A percentile compares a stretch with the other conserved stretches of the same genome.
These are phyloP conservation scores for Mortierella claussenii DNA, from an alignment of 192 early-diverging fungal genomes.

Conservation along the genomic window DNA sequence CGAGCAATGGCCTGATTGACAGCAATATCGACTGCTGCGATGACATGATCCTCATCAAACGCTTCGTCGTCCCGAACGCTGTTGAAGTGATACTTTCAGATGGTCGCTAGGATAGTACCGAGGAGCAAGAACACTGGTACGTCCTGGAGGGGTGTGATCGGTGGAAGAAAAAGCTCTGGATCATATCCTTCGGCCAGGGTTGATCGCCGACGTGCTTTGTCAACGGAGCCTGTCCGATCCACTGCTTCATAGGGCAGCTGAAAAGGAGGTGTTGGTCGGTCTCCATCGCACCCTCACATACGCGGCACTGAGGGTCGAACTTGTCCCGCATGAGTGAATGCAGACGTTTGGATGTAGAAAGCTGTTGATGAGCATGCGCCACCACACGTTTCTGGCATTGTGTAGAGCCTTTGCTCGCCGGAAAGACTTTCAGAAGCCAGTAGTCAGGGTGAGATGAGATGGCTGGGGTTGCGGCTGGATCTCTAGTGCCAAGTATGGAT, in stretches of 20 bases:
- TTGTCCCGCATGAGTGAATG: not conserved
- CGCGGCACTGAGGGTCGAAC: not conserved
- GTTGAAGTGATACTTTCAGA: too few relatives aligned
- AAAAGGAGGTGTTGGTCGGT: conserved; percentile 2
- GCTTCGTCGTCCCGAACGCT: too few relatives aligned
- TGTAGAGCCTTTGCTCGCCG: not conserved
- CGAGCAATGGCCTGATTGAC: too few relatives aligned
- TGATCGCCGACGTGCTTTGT: too few relatives aligned
- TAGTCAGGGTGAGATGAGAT: not conserved
- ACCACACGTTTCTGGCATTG: conserved; percentile 1
- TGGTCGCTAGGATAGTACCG: too few relatives aligned
- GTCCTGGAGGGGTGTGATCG: too few relatives aligned
- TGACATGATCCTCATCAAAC: too few relatives aligned
- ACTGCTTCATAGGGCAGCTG: conserved; percentile 6
- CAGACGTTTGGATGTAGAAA: not conserved
- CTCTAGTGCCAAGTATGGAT: not conserved
- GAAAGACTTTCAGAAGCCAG: not conserved
- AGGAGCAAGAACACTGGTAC: too few relatives aligned
- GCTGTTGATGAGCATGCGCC: not conserved
- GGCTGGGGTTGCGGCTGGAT: not conserved
- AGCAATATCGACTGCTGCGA: too few relatives aligned
- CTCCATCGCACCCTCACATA: not conserved
- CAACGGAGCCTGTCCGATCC: too few relatives aligned
- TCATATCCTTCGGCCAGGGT: too few relatives aligned
- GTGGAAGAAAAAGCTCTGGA: too few relatives aligned